These are phyloP conservation scores for Jaenimonas drosophilae DNA, from an alignment of 208 protist species.

Conservation along the genomic window DNA sequence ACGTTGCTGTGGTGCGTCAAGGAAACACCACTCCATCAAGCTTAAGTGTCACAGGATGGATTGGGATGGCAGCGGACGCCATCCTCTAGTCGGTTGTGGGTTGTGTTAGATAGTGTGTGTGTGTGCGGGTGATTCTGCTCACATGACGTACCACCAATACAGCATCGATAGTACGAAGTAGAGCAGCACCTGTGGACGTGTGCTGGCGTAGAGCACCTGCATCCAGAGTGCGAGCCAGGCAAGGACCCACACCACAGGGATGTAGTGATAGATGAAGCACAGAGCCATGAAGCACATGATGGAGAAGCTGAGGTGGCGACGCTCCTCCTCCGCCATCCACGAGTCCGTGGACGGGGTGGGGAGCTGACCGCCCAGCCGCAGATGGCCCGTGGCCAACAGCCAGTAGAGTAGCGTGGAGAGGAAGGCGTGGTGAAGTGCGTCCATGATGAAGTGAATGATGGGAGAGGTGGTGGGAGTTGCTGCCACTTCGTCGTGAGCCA, in stretches of 20 bases:
- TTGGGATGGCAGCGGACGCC: too few relatives aligned
- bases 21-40: too few relatives aligned
- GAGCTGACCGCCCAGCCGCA: not conserved
- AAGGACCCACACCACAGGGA: constrained; percentile 18
- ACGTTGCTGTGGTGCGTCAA: too few relatives aligned
- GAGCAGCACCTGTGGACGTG: constrained; percentile 10
- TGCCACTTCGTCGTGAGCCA: too few relatives aligned
- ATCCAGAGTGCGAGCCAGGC: constrained; percentile 15
- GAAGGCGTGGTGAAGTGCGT: constrained; percentile 22
- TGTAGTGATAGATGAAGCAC: constrained; percentile 20
- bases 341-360: not conserved
- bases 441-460: too few relatives aligned
- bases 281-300: constrained; percentile 25
- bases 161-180: constrained; percentile 21
- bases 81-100: too few relatives aligned
- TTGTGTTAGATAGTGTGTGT: too few relatives aligned
- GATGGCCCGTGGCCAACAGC: too few relatives aligned
- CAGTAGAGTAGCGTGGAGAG: constrained; percentile 22
- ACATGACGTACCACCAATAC: constrained; percentile 16
- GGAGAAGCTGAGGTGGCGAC: constrained; percentile 18
- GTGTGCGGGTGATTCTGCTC: not conserved
- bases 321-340: not conserved
- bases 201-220: constrained; percentile 14
- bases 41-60: too few relatives aligned
- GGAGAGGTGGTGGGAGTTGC: too few relatives aligned